Conservation (phyloP, 2,329 filamentous ascomycete species). For the Daldinia eschscholtzii region DNA sequence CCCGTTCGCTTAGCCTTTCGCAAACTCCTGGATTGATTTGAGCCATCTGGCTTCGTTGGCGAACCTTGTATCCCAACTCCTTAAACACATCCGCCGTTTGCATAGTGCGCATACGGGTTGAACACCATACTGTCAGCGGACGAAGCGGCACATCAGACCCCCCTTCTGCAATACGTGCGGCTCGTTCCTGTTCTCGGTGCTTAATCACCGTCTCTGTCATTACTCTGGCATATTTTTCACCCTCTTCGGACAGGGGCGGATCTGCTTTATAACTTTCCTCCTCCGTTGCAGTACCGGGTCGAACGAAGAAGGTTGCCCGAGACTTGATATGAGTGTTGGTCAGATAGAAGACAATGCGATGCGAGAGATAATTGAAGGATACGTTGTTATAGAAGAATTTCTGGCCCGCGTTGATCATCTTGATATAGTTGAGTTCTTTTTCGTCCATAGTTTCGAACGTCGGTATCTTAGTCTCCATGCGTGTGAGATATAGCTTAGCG, state of each 20-base stretch:
- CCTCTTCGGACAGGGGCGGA: constrained; percentile 83
- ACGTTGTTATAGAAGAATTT: constrained; percentile 97
- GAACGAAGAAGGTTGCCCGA: constrained; percentile 91
- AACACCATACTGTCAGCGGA: constrained; percentile 93
- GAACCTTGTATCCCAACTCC: constrained; percentile 83
- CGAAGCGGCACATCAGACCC: constrained; percentile 78
- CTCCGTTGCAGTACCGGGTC: constrained; percentile 86
- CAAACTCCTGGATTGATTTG: constrained; percentile 97
- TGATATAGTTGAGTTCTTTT: constrained; percentile 94
- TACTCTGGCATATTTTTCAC: constrained; percentile 82
- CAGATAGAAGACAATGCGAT: constrained; percentile 97
- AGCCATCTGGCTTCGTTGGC: constrained; percentile 95
- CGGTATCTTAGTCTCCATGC: constrained; percentile 93
- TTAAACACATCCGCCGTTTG: constrained; percentile 89
- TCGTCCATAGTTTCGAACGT: constrained; percentile 98
- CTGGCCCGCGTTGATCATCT: constrained; percentile 98
- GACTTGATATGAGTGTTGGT: constrained; percentile 98
- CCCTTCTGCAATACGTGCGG: constrained; percentile 75
- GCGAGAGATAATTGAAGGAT: constrained; percentile 94
- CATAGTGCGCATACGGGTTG: constrained; percentile 87
- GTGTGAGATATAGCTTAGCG: constrained; percentile 88
- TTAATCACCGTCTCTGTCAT: constrained; percentile 87
- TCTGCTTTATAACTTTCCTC: constrained; percentile 94
- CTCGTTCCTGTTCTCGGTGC: constrained; percentile 85
- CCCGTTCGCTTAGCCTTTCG: constrained; percentile 88